Evolutionary conservation across 2,329 filamentous ascomycete species (phyloP), one percentile per base, ranked within the genome.

Genomic region (Cladosporium sphaerospermum): DNA sequence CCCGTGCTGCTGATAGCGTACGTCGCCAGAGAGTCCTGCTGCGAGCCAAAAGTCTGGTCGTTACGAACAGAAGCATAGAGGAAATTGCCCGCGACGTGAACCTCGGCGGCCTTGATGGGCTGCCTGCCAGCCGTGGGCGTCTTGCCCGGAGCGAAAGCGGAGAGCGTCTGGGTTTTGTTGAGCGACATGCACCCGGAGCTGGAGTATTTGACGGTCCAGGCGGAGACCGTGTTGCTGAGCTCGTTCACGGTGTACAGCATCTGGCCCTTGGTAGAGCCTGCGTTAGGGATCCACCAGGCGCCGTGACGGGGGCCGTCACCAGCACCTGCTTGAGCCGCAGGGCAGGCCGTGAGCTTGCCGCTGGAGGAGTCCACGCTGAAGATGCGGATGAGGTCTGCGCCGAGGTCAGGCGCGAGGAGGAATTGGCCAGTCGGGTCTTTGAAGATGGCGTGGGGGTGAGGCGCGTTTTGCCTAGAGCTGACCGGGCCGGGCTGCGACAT

Each of bases 361-460:
- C 54, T 59, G 4, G 54, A 28, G 2, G 53, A 4, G 50, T 62
- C 57, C 45, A 60, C 55, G 34, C 54, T 54, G 52, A 64, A 62
- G 44, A 67, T 56, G 44, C 63, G 62, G n/a, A 67, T 56, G 9
- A 66, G 58, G 41, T 67, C 64, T 9, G 62, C 59, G 18, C 64
- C 64, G 9, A 67, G 57, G 49, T 67, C 64, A 2, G 64, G 64
- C 4, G 63, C 60, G 33, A 66, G 40, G 42, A 67, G 49, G 55
- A 57, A 66, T 32, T 63, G 47, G 11, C 61, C 63, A 2, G 64
- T 67, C 2, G 64, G 64, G 50, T 66, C 64, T 6, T 64, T 61
- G 39, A 66, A 71, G 4, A 73, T 73, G 14, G 76, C 72, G 65
- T 82, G 79, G 7, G 78, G 79, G 59, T 82, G 79, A 5, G 79